Conservation (phyloP, 768 basidiomycete species). For the Lenzites betulinus region DNA sequence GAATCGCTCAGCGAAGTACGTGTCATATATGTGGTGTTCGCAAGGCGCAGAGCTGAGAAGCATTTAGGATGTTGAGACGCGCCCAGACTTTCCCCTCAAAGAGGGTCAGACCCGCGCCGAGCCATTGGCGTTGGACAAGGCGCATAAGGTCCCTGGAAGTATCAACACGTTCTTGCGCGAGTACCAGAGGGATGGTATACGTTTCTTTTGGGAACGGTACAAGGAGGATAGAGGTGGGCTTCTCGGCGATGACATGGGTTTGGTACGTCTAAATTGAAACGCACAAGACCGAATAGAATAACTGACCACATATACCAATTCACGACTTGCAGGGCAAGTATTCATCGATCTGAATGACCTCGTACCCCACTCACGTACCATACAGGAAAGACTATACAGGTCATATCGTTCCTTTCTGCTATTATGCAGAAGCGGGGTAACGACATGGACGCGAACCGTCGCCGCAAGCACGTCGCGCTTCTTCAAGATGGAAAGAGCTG, state of each 20-base stretch:
- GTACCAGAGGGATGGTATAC: conserved; percentile 87
- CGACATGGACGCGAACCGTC: conserved; percentile 61
- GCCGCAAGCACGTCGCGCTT: conserved; percentile 63
- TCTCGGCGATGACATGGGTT: conserved; percentile 96
- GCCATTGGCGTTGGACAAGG: conserved; percentile 53
- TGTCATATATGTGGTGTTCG: not conserved
- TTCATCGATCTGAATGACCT: not conserved
- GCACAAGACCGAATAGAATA: not conserved
- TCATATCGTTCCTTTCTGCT: conserved; percentile 85
- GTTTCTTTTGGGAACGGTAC: conserved; percentile 80
- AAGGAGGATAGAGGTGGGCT: conserved; percentile 70
- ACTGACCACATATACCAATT: not conserved
- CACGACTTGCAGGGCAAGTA: not conserved
- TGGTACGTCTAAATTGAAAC: conserved; percentile 42
- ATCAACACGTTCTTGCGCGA: conserved; percentile 88
- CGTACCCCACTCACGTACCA: not conserved
- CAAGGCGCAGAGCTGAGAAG: no score
- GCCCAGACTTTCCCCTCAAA: conserved; percentile 56
- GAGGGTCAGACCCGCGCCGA: conserved; percentile 44
- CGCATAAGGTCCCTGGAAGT: conserved; percentile 57
- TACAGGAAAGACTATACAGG: conserved; percentile 90
- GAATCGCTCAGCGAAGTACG: conserved; percentile 13
- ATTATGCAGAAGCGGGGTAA: conserved; percentile 86
- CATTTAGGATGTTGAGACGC: conserved; percentile 44
- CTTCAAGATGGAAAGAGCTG: conserved; percentile 63